Base-by-base conservation (phyloP, 768 basidiomycete genomes). In the Leucosporidium scottii region DNA sequence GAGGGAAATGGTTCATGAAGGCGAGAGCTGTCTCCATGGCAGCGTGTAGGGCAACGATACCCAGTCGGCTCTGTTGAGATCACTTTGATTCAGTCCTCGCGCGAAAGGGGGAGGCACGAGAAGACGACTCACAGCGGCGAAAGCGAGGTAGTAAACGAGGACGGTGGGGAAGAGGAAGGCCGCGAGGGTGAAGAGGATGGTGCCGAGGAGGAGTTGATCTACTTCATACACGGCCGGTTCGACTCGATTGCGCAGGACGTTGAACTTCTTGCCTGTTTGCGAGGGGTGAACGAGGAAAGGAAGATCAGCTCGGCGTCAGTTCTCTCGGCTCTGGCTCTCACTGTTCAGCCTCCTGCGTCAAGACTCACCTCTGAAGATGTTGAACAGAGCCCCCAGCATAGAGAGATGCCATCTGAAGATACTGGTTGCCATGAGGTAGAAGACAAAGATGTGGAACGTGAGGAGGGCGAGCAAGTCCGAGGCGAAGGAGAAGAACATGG, bases 161-260 rank as follows among this genome's bases (percentile, higher is more conserved):
- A 93, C 84, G 0, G 94, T 97, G 3, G 94, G 89, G 74, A 89
- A 84, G 18, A 93, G 79, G 76, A 93, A 89, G 12, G 87, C 84
- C 18, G 90, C 79, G 23, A 91, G 81, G 0, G 90, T 89, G 80
- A 93, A 90, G 60, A 93, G 79, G 63, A 91, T 86, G 0, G 96
- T 93, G 7, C 94, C 94, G 47, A 97, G 87, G n/a, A 98, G 81
- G 3, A 98, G 83, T 76, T 97, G 92, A 77, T 98, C 94, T 31
- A 93, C 82, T 62, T 92, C 90, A 74, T 96, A 98, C 64, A 87
- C 84, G 85, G 90, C 92, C 0, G 87, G 84, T 75, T 98, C 96
- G 5, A 86, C 87, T n/a, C 93, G 85, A 61, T 88, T 84, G 39
- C 93, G 85, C 9, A 99, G 80, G 13, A 87, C 85, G 76, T 98